Base-by-base conservation (phyloP, 495 filamentous ascomycete species). In the Parmelia sp. region DNA sequence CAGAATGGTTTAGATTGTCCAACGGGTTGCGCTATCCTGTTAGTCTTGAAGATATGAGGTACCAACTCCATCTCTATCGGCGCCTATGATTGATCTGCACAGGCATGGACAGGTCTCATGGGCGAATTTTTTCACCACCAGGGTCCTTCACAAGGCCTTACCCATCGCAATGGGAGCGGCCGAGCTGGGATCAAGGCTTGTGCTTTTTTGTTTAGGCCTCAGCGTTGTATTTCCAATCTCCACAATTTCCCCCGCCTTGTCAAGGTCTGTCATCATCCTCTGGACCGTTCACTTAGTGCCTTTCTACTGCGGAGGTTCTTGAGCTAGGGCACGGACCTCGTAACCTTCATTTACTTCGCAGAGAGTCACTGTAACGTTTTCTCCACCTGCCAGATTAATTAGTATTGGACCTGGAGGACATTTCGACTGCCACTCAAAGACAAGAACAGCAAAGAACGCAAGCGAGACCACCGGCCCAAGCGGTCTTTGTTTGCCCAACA, bases 11-110 rank as follows among this genome's bases (percentile, higher is more conserved):
- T 76, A 83, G 92, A 51, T 77, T 96, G 53, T 77, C 82, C 0
- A 79, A 80, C 19, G 76, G 75, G 23, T 74, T 97, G 65, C 76
- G 79, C 49, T 97, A 96, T 79, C 89, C 92, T 25, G 90, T 97
- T 69, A 73, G 79, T 62, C 78, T 97, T 74, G 93, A 97, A 77
- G 88, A 96, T 74, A 96, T 96, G 91, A 84, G 93, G 61, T 96
- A 90, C 78, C 92, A 96, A 75, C 78, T 96, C 68, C 90, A 95
- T 80, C 70, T 96, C 14, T 96, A 93, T 70, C 73, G 78, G 40
- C 67, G 78, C 57, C 55, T 80, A 57, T 67, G 56, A 70, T 55
- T 0, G n/a, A 12, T 19, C 12, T n/a, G 19, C 35, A 25, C 40
- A 10, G 19, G 51, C 51, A 55, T 6, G 51, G 51, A 33, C 17